A percentile compares a stretch with the other conserved stretches of the same genome.
These are phyloP conservation scores for Amaranthus cruentus DNA, from an alignment of 148 eudicot species.

Conservation along the genomic window DNA sequence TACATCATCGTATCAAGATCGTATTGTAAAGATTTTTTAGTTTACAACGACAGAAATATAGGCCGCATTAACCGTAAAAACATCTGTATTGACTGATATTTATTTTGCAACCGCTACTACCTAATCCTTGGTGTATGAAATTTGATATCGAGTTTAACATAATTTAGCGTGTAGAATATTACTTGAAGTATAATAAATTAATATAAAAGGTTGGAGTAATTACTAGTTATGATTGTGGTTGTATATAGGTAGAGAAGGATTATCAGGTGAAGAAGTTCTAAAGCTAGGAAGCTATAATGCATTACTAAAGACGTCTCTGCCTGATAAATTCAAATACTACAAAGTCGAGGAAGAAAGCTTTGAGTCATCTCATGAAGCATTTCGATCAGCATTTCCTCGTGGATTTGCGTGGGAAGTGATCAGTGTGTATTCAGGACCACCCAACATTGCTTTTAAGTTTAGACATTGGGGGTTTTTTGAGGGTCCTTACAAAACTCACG, in stretches of 20 bases:
- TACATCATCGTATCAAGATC: no score
- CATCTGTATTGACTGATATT: no score
- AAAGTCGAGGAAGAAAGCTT: slow-evolving; percentile 76
- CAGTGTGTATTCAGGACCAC: slow-evolving; percentile 72
- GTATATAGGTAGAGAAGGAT: slow-evolving; percentile 59
- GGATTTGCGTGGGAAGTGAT: slow-evolving; percentile 91
- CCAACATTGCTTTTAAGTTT: slow-evolving; percentile 66
- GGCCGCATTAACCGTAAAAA: no score
- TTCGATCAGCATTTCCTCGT: slow-evolving; percentile 68
- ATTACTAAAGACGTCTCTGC: slow-evolving; percentile 55
- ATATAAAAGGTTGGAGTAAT: no score
- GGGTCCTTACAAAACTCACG: slow-evolving; percentile 71
- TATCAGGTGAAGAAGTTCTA: slow-evolving; percentile 73
- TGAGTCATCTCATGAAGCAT: slow-evolving; percentile 71
- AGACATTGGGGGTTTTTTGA: slow-evolving; percentile 95
- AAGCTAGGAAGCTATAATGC: slow-evolving; percentile 70
- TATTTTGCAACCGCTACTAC: no score
- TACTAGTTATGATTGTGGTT: neutral
- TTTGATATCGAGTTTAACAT: no score
- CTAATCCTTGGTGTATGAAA: no score
- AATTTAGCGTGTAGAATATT: no score
- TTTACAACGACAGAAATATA: no score
- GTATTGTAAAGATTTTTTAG: no score
- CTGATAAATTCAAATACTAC: slow-evolving; percentile 57
- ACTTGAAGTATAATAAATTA: no score